These are phyloP conservation scores for Aureobasidium namibiae DNA, from an alignment of 2,329 filamentous ascomycete species.

Conservation along the genomic window DNA sequence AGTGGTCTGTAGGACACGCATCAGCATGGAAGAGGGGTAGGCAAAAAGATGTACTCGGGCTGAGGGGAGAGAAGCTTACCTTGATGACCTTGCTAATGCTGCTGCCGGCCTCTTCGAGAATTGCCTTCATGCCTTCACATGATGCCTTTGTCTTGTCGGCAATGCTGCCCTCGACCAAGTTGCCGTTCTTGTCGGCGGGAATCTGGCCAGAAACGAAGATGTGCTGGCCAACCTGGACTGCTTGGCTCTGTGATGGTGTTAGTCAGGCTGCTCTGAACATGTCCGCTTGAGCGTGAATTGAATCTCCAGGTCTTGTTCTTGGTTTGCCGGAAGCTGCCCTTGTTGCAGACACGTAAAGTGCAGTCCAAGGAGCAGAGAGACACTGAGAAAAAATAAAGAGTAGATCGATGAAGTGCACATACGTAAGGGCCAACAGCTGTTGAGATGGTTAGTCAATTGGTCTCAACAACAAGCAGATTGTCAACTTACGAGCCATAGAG, in stretches of 20 bases:
- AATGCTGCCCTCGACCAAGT: conserved; percentile 56
- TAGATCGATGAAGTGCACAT: conserved; percentile 17
- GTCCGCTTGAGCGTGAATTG: neutral
- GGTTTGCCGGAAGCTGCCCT: neutral
- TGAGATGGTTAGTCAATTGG: conserved; percentile 14
- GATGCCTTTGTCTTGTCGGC: conserved; percentile 61
- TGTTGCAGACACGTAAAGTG: neutral
- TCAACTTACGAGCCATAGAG: conserved; percentile 33
- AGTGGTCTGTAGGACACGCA: conserved; percentile 28
- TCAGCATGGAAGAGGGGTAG: neutral
- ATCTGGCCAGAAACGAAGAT: conserved; percentile 72
- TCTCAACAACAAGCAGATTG: neutral
- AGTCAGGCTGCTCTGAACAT: neutral
- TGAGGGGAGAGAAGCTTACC: conserved; percentile 37
- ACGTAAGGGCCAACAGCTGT: conserved; percentile 36
- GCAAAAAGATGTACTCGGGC: too few species aligned
- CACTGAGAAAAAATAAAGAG: neutral
- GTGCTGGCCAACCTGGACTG: conserved; percentile 59
- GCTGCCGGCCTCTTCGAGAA: conserved; percentile 74
- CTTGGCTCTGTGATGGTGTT: conserved; percentile 35
- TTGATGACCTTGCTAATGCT: conserved; percentile 76
- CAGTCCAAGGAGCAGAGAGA: neutral
- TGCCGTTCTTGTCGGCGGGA: conserved; percentile 55
- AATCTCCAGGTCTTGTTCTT: neutral
- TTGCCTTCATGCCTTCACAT: conserved; percentile 73